Percentiles rank a stretch among this genome's conserved stretches.
Evolutionary conservation across 2,329 filamentous ascomycete genomes (phyloP).

Genomic region (Colletotrichum lentis): DNA sequence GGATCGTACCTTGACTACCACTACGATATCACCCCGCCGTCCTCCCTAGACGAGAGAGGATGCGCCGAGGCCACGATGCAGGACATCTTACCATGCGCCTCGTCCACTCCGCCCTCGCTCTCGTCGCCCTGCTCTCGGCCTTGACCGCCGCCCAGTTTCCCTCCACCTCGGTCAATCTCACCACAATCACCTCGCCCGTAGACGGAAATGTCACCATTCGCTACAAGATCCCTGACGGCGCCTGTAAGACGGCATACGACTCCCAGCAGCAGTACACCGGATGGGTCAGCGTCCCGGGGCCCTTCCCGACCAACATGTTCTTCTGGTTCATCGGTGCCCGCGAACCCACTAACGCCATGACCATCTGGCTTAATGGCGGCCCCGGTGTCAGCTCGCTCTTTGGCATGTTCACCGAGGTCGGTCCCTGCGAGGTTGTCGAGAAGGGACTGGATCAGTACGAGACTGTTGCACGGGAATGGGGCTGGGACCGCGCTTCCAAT

Average conservation of each 20-base stretch:
- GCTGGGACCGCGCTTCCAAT: slow-evolving; percentile 67
- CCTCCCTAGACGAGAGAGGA: slow-evolving; percentile 11
- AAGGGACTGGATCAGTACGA: slow-evolving; percentile 58
- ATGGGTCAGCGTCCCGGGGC: slow-evolving; percentile 70
- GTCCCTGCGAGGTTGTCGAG: slow-evolving; percentile 62
- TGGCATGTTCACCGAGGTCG: slow-evolving; percentile 69
- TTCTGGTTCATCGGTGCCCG: slow-evolving; percentile 61
- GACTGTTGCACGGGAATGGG: slow-evolving; percentile 67
- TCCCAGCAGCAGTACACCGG: slow-evolving; percentile 75
- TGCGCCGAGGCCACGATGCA: slow-evolving; percentile 37
- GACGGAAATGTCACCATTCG: slow-evolving; percentile 71
- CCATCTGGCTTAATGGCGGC: slow-evolving; percentile 74
- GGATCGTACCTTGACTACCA: not conserved
- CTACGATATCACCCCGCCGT: not conserved
- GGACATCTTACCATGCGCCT: slow-evolving; percentile 34
- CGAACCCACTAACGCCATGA: slow-evolving; percentile 52
- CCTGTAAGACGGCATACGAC: slow-evolving; percentile 70
- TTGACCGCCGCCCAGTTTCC: slow-evolving; percentile 35
- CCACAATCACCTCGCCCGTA: slow-evolving; percentile 68
- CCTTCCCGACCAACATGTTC: slow-evolving; percentile 60
- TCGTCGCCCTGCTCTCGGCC: slow-evolving; percentile 21
- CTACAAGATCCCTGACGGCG: slow-evolving; percentile 69
- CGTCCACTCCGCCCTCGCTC: slow-evolving; percentile 22
- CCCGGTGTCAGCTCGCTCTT: slow-evolving; percentile 72
- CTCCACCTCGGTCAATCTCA: slow-evolving; percentile 51